Percentiles rank a stretch among this genome's conserved stretches.
These are phyloP conservation scores for Cornus florida DNA, from an alignment of 148 eudicot species.

Conservation along the genomic window DNA sequence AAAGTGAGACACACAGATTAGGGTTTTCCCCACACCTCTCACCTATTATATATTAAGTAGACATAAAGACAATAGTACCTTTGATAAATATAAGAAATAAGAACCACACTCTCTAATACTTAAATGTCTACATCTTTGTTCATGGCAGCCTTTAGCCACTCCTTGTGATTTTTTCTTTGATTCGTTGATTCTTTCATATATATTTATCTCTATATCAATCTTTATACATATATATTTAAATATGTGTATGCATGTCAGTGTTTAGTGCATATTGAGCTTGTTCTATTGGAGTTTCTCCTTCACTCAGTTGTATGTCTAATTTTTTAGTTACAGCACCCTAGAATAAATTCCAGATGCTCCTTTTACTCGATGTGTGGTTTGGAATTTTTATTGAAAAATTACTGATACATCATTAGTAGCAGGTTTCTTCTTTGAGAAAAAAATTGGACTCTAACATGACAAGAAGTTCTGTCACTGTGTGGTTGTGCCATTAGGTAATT, in stretches of 20 bases:
- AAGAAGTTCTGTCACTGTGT: constrained; percentile 4
- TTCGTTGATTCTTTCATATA: too few species aligned
- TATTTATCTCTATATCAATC: not conserved
- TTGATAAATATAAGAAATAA: too few species aligned
- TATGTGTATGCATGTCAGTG: too few species aligned
- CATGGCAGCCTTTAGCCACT: too few species aligned
- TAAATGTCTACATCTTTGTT: too few species aligned
- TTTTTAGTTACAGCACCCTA: not conserved
- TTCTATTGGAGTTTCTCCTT: not conserved
- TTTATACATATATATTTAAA: not conserved
- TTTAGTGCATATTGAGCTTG: not conserved
- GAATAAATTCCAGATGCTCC: not conserved
- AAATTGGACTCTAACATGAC: not conserved
- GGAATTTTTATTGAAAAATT: not conserved
- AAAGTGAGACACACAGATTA: too few species aligned
- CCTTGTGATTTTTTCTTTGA: too few species aligned
- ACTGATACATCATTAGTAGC: not conserved
- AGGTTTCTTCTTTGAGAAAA: not conserved
- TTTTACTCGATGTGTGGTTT: not conserved
- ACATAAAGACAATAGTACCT: too few species aligned
- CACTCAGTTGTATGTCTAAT: not conserved
- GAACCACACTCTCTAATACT: too few species aligned
- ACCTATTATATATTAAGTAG: too few species aligned
- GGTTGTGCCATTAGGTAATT: constrained; percentile 62
- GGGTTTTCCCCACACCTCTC: too few species aligned